Evolutionary conservation across 441 rosid genomes (phyloP).

Genomic region (Cnidoscolus chayamansa): DNA sequence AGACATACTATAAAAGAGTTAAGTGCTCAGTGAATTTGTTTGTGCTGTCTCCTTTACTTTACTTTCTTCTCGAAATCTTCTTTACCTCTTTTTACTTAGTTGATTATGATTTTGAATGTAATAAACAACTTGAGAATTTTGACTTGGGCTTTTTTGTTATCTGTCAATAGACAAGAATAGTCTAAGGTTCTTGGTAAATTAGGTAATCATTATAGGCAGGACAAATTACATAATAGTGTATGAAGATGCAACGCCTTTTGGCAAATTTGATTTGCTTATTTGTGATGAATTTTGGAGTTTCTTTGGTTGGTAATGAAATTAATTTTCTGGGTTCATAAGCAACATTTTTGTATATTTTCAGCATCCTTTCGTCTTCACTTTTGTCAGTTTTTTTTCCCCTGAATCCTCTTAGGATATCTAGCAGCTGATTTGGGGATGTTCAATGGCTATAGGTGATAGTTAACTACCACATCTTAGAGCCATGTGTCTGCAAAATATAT

Average conservation of each 20-base stretch:
- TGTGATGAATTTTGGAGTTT: constrained; percentile 8
- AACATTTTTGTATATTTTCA: background rate
- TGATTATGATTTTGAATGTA: constrained; percentile 39
- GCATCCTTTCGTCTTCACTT: background rate
- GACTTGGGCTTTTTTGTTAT: constrained; percentile 37
- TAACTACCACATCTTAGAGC: too few species aligned
- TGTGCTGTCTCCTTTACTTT: constrained; percentile 19
- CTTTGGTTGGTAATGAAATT: background rate
- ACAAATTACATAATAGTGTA: constrained; percentile 29
- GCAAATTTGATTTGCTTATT: constrained; percentile 33
- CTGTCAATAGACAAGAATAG: constrained; percentile 35
- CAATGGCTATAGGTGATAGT: too few species aligned
- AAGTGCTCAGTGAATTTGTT: constrained; percentile 29
- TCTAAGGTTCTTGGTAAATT: constrained; percentile 29
- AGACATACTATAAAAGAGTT: constrained; percentile 29
- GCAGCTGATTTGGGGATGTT: too few species aligned
- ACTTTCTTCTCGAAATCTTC: constrained; percentile 1
- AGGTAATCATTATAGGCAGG: constrained; percentile 32
- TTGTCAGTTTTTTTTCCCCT: too few species aligned
- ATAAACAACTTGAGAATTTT: constrained; percentile 49
- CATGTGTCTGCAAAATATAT: too few species aligned
- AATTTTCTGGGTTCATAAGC: background rate
- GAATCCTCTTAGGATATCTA: too few species aligned
- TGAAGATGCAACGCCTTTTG: constrained; percentile 27
- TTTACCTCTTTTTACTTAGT: constrained; percentile 23